phyloP scores from a whole-genome alignment of 345 rosid genomes.

The Chamaenerion angustifolium region DNA sequence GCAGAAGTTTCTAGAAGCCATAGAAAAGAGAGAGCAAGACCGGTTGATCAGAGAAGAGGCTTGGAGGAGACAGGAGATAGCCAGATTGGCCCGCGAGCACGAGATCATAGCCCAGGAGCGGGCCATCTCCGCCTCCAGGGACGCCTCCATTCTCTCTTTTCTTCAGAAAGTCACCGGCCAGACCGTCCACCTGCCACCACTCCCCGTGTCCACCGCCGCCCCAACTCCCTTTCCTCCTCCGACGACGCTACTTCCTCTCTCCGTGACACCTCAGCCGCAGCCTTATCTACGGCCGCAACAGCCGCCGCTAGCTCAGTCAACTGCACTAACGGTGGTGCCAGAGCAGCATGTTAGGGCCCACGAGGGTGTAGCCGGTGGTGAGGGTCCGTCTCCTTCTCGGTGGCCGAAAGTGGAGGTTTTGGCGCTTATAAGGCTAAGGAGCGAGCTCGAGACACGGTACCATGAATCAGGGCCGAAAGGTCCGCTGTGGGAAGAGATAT shows the following conservation, averaged over 20 bases:
- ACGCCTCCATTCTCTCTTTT: slow-evolving; percentile 49
- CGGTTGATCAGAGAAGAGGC: slow-evolving; percentile 66
- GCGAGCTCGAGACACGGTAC: slow-evolving; percentile 27
- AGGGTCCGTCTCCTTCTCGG: slow-evolving; percentile 16
- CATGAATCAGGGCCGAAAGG: slow-evolving; percentile 38
- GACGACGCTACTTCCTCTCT: slow-evolving; percentile 3
- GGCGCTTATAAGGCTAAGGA: slow-evolving; percentile 26
- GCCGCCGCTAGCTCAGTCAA: no score
- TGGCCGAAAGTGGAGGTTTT: slow-evolving; percentile 39
- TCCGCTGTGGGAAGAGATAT: slow-evolving; percentile 39
- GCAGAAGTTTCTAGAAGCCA: slow-evolving; percentile 51
- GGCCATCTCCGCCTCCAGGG: slow-evolving; percentile 50
- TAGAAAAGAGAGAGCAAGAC: slow-evolving; percentile 78
- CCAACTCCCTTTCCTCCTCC: slow-evolving; percentile 1
- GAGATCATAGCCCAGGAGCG: slow-evolving; percentile 62
- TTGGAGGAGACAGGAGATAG: slow-evolving; percentile 67
- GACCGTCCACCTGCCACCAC: slow-evolving; percentile 38
- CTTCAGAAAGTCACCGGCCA: slow-evolving; percentile 73
- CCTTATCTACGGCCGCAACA: no score
- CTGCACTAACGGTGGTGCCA: slow-evolving; percentile 11
- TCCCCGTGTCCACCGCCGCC: slow-evolving; percentile 7
- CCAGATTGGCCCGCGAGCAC: slow-evolving; percentile 48
- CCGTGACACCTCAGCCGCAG: slow-evolving; percentile 6
- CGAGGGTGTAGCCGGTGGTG: slow-evolving; percentile 1
- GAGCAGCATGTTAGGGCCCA: slow-evolving; percentile 14